These are phyloP conservation scores for Phtheirospermum japonicum DNA, from an alignment of 257 asterid genomes.

Conservation along the genomic window DNA sequence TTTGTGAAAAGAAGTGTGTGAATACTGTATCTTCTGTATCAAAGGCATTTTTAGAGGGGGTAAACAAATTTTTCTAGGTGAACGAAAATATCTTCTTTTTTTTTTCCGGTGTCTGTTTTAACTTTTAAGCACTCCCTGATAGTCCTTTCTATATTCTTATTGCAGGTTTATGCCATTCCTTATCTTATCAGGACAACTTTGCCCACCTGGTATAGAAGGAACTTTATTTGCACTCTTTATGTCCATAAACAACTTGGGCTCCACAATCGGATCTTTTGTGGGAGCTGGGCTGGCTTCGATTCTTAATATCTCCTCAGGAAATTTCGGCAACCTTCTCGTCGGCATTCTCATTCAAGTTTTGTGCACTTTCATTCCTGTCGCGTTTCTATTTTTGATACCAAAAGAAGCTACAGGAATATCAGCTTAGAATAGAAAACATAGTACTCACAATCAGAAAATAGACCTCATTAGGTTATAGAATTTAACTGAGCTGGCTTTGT, in stretches of 20 bases:
- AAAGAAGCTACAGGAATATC: constrained; percentile 83
- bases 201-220: constrained; percentile 97
- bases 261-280: constrained; percentile 68
- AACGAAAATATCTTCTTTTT: no score
- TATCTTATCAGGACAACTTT: constrained; percentile 90
- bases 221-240: constrained; percentile 87
- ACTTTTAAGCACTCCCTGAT: background rate
- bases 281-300: constrained; percentile 85
- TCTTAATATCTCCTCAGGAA: constrained; percentile 81
- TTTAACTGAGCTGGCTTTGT: constrained; percentile 20
- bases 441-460: background rate
- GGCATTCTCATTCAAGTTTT: constrained; percentile 62
- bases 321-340: constrained; percentile 62
- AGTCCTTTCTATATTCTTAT: background rate
- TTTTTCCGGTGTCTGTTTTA: no score
- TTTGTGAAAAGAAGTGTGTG: background rate
- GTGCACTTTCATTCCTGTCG: constrained; percentile 63
- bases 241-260: constrained; percentile 90
- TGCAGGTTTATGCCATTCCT: constrained; percentile 97
- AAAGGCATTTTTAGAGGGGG: background rate
- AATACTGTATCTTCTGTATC: background rate
- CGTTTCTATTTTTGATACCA: constrained; percentile 75
- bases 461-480: constrained; percentile 21
- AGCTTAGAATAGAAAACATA: constrained; percentile 44
- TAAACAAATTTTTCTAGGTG: no score